Evolutionary conservation across 176 grass and related monocot species (phyloP), one percentile per base, ranked within the genome.

Genomic region (Melocanna baccifera): DNA sequence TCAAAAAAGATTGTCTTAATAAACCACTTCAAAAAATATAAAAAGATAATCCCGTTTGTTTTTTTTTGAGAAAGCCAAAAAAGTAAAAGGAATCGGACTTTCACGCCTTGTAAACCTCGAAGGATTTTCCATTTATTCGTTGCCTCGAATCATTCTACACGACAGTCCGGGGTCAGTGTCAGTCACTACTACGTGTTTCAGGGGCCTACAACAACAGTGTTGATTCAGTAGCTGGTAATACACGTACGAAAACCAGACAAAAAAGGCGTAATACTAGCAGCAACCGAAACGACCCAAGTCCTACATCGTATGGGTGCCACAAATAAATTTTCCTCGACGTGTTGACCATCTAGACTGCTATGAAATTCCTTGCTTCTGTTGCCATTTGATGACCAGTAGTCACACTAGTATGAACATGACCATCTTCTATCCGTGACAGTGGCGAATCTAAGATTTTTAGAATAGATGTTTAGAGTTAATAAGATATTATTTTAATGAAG

Each of bases 391-490:
- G 51, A 43, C 37, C 51, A 1, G 12, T 34, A 28, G 26, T 2
- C 68, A 62, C 45, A 69, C 80, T 32, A 13, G 79, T 70, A 47
- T 72, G 39, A 83, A 62, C 80, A 72, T 62, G 68, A 65, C 4
- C 15, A 19, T 29, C 23, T 78, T 78, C 58, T 11, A 78, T 3
- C 32, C 12, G 12, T 39, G n/a, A 40, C n/a, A n/a, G n/a, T n/a
- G n/a, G n/a, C n/a, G n/a, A n/a, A n/a, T n/a, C n/a, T n/a, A n/a
- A n/a, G n/a, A n/a, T n/a, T n/a, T n/a, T n/a, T n/a, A n/a, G n/a
- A n/a, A n/a, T n/a, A n/a, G n/a, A n/a, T n/a, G n/a, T n/a, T n/a
- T n/a, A n/a, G n/a, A n/a, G n/a, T n/a, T n/a, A n/a, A n/a, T n/a
- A n/a, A n/a, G n/a, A n/a, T n/a, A n/a, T n/a, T n/a, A n/a, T n/a